Percentiles rank a stretch among this genome's conserved stretches.
Conservation (phyloP, 495 filamentous ascomycete genomes). For the Xylaria grammica region DNA sequence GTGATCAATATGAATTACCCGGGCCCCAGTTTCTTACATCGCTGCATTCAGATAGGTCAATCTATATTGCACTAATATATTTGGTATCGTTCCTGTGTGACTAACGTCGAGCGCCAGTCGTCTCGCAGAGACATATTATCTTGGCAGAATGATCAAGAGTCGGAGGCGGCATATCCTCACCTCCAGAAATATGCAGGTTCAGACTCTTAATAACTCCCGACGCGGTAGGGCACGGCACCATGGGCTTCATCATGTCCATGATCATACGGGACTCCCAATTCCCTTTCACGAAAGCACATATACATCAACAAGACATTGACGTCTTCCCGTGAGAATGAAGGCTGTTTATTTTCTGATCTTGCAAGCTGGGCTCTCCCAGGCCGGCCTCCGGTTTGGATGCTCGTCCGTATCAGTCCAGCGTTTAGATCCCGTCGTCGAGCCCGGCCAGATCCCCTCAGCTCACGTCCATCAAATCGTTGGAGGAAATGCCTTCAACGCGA, state of each 20-base stretch:
- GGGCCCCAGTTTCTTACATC: neutral
- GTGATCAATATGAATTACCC: constrained; percentile 7
- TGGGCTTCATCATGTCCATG: too few relatives aligned
- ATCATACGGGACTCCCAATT: neutral
- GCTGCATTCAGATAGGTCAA: constrained; percentile 9
- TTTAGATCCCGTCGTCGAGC: constrained; percentile 54
- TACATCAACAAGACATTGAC: neutral
- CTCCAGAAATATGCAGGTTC: neutral
- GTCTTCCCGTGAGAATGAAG: neutral
- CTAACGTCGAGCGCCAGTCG: neutral
- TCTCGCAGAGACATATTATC: constrained; percentile 2
- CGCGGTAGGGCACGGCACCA: neutral
- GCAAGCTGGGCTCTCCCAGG: constrained; percentile 33
- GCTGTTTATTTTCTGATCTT: constrained; percentile 2
- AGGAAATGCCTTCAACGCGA: constrained; percentile 55
- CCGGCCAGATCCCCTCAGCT: constrained; percentile 46
- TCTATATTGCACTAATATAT: constrained; percentile 9
- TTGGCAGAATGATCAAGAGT: neutral
- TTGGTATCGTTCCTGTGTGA: neutral
- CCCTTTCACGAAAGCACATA: neutral
- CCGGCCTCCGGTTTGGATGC: constrained; percentile 54
- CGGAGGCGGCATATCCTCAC: constrained; percentile 10
- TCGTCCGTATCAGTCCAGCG: constrained; percentile 52
- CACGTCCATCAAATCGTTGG: constrained; percentile 58
- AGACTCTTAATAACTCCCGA: neutral